Evolutionary conservation across 2,329 filamentous ascomycete genomes (phyloP).

Genomic region (Neonectria hederae): DNA sequence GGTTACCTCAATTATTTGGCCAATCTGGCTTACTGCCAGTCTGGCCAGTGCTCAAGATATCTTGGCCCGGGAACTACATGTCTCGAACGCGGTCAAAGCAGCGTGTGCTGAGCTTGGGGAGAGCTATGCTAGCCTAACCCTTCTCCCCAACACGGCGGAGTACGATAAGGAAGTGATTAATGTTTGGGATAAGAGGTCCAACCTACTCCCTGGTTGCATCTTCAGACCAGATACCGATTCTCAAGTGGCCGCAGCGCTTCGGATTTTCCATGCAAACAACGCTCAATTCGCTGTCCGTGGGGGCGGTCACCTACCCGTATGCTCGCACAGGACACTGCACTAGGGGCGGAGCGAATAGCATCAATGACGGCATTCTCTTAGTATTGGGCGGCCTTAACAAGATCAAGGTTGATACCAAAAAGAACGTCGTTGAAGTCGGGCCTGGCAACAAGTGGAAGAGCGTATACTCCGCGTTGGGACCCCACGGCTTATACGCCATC

Average conservation of each 20-base stretch:
- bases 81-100: neutral
- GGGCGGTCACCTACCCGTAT: neutral
- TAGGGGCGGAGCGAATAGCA: neutral
- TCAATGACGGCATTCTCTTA: neutral
- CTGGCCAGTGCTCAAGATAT: neutral
- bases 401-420: neutral
- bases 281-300: neutral
- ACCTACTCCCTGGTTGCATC: neutral
- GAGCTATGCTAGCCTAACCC: neutral
- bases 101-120: neutral
- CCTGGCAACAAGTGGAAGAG: conserved; percentile 35
- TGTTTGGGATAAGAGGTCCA: neutral
- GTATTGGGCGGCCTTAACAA: neutral
- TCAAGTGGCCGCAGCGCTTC: neutral
- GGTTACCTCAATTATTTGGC: neutral
- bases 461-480: conserved; percentile 38
- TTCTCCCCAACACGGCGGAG: neutral
- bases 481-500: conserved; percentile 36
- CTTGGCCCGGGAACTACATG: neutral
- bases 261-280: neutral
- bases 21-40: neutral
- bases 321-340: neutral
- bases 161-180: neutral
- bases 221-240: neutral
- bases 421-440: neutral